Evolutionary conservation across 257 asterid genomes (phyloP), one percentile per base, ranked within the genome.

Genomic region (Solanum rostratum): DNA sequence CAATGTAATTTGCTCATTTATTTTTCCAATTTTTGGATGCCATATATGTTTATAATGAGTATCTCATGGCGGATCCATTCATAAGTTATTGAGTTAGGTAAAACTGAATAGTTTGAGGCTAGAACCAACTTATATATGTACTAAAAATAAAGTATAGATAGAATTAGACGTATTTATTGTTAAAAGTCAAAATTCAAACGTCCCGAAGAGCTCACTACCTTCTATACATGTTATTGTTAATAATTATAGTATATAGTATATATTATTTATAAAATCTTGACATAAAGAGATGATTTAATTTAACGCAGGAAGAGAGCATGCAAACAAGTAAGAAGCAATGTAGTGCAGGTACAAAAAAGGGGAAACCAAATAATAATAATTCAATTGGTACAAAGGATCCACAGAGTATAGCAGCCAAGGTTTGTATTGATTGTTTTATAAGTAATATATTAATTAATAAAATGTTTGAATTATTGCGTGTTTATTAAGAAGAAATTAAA

Each of bases 361-460:
- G 85, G 3, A 94, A 92, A 87, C 71, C 90, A 2, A 93, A 89
- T 88, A 30, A 87, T 20, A 39, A 87, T 20, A 39, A 87, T 20
- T 81, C 80, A 2, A 62, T 90, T 4, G 88, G 89, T 71, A 81
- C 90, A 1, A 95, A 93, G 90, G 99, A 93, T 89, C 97, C 98
- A 83, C 97, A 91, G 86, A 95, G 98, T 74, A 86, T 92, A 82
- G 98, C 99, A 86, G 99, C 99, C 80, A 95, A 95, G 98, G 99
- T 95, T 71, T 52, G 43, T 7, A 69, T 14, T 65, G 41, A 39
- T 22, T 19, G 5, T 65, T 50, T 22, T 66, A 24, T 4, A 39
- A 57, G 46, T 30, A 20, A 62, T 59, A 45, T 30, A 30, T 41
- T 43, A 10, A 59, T 68, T 52, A 6, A 4, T 22, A 27, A 7